phyloP scores from a whole-genome alignment of 2,329 filamentous ascomycete species.

The Pseudogymnoascus sp. region DNA sequence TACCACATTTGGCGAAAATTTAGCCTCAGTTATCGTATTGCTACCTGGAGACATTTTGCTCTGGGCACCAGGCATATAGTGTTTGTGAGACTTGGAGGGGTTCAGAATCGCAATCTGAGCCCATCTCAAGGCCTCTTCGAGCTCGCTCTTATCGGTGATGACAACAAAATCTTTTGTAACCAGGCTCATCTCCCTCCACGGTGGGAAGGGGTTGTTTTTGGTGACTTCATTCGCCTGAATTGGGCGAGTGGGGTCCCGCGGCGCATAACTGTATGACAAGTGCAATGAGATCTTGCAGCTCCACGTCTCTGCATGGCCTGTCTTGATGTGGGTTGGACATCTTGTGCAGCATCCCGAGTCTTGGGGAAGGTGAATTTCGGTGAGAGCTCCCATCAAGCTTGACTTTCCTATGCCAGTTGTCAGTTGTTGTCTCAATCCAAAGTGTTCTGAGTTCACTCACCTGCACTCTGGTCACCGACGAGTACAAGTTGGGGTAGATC shows the following conservation, averaged over 20 bases:
- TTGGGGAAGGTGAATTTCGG: constrained; percentile 63
- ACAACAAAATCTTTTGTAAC: constrained; percentile 52
- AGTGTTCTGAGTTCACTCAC: neutral
- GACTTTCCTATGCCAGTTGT: constrained; percentile 49
- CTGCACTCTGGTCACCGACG: constrained; percentile 76
- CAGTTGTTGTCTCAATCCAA: neutral
- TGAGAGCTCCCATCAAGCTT: constrained; percentile 53
- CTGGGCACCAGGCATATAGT: constrained; percentile 31
- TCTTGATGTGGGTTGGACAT: constrained; percentile 72
- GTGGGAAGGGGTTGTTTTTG: constrained; percentile 47
- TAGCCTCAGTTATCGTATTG: constrained; percentile 45
- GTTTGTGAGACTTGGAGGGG: constrained; percentile 44
- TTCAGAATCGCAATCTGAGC: constrained; percentile 74
- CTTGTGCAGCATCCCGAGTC: constrained; percentile 68
- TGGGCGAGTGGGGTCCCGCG: constrained; percentile 11
- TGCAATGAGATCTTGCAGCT: constrained; percentile 60
- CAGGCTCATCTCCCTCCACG: constrained; percentile 48
- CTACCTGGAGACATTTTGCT: constrained; percentile 27
- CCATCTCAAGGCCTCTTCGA: constrained; percentile 61
- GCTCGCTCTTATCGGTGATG: constrained; percentile 50
- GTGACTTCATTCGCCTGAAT: constrained; percentile 7
- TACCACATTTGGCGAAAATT: constrained; percentile 78
- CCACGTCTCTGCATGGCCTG: constrained; percentile 46
- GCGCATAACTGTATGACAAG: constrained; percentile 52
- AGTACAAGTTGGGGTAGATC: constrained; percentile 72